Conservation (phyloP, 2,329 filamentous ascomycete species). For the Sclerotiophoma versabilis region DNA sequence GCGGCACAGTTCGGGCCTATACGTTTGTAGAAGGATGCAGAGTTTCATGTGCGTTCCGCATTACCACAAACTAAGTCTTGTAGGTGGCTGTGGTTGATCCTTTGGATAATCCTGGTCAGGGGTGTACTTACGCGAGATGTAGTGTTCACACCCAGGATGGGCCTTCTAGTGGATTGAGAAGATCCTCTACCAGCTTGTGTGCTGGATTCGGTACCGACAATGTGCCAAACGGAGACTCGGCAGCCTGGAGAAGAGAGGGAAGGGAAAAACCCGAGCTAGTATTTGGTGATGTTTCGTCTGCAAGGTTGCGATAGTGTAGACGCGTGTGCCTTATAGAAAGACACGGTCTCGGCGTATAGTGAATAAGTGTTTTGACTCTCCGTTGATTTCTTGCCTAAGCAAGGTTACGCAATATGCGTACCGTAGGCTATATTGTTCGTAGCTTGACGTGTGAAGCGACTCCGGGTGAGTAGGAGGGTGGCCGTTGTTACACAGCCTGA, state of each 20-base stretch:
- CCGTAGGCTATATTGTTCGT: too few relatives aligned
- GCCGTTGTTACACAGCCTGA: too few relatives aligned
- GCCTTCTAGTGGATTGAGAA: too few relatives aligned
- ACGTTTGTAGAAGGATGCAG: too few relatives aligned
- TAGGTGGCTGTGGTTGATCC: not conserved
- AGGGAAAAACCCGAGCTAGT: not conserved
- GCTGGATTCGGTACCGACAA: not conserved
- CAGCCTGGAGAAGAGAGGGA: not conserved
- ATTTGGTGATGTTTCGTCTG: not conserved
- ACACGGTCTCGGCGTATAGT: not conserved
- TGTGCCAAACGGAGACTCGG: not conserved
- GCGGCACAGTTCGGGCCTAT: too few relatives aligned
- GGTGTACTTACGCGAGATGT: not conserved
- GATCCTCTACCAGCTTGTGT: too few relatives aligned
- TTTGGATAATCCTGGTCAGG: not conserved
- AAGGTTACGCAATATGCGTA: not conserved
- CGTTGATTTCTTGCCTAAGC: not conserved
- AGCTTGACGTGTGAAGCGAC: too few relatives aligned
- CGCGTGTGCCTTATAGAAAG: not conserved
- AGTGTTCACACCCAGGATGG: not conserved
- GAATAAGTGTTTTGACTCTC: not conserved
- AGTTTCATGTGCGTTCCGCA: too few relatives aligned
- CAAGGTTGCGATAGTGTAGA: not conserved
- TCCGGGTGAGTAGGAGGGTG: too few relatives aligned
- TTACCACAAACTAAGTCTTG: not conserved